Evolutionary conservation across 1,284 basidiomycete genomes (phyloP).

Genomic region (Boletus mariae): DNA sequence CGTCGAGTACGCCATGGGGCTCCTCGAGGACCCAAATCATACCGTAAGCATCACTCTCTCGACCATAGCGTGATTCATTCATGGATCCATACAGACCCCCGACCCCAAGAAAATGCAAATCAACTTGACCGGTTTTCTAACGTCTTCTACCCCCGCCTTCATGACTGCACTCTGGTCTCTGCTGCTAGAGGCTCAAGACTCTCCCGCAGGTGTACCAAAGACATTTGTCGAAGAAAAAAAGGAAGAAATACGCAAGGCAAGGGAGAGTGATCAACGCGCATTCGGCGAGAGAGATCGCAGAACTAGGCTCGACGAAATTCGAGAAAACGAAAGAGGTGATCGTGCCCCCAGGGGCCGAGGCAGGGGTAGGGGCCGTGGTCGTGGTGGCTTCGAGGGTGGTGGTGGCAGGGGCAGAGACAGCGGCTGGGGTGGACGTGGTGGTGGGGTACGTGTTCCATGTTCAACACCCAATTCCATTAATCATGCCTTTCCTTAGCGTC

Average conservation of each 20-base stretch:
- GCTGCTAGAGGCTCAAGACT: conserved; percentile 85
- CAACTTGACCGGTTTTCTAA: conserved; percentile 88
- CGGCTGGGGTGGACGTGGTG: conserved; percentile 39
- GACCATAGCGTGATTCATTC: not conserved
- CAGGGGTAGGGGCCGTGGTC: conserved; percentile 45
- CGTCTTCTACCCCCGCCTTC: conserved; percentile 75
- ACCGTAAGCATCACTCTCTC: conserved; percentile 52
- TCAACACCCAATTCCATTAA: conserved; percentile 6
- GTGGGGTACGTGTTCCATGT: conserved; percentile 38
- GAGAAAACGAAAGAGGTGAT: conserved; percentile 50
- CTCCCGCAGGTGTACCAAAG: conserved; percentile 87
- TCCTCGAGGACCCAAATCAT: conserved; percentile 81
- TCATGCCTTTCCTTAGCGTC: conserved; percentile 31
- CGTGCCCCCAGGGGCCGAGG: conserved; percentile 45
- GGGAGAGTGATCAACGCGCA: conserved; percentile 65
- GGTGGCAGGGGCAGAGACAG: conserved; percentile 38
- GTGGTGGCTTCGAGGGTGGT: conserved; percentile 40
- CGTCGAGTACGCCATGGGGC: conserved; percentile 91
- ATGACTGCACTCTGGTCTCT: conserved; percentile 89
- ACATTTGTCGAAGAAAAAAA: conserved; percentile 96
- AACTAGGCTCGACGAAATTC: conserved; percentile 63
- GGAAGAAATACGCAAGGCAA: conserved; percentile 80
- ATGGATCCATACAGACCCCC: conserved; percentile 54
- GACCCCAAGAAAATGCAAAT: conserved; percentile 97
- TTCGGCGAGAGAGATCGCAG: conserved; percentile 71